Base-by-base conservation (phyloP, 2,329 filamentous ascomycete species). In the Xylaria sp. region DNA sequence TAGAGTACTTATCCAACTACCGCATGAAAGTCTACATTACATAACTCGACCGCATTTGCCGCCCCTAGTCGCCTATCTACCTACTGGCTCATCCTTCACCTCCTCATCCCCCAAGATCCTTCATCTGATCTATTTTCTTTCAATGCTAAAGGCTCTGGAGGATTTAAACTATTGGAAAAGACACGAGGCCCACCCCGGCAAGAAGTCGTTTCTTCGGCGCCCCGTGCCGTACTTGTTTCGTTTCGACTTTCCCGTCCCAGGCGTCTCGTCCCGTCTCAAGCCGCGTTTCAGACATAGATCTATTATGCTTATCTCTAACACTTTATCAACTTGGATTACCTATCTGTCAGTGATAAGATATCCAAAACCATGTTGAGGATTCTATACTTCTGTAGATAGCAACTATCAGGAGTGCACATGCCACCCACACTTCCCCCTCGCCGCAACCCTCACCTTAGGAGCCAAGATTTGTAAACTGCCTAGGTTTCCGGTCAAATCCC, bases 221-320 rank as follows among this genome's bases (percentile, higher is more conserved):
- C 31, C 36, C 44, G 26, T 51, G 26, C 51, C 59, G 46, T 66
- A n/a, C n/a, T 46, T 20, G 66, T 65, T 68, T 58, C 61, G 66
- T 61, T 65, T 68, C 40, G 51, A 65, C 42, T 36, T 28, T 56
- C 48, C 49, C 7, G 26, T 9, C 31, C 57, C 15, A 31, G 15
- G 13, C 26, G 26, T 33, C 26, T 53, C 26, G 26, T 53, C 23
- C 54, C 23, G 20, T 58, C 17, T 66, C 64, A 63, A 67, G 54
- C 64, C 63, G 67, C 59, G 63, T 69, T 69, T 69, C 67, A 69
- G 60, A 58, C 36, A 58, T 28, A 28, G 13, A n/a, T 38, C n/a
- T 33, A 10, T 33, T 44, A 51, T 59, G 42, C 66, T 60, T 65
- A 64, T 64, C 60, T 54, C 53, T 60, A 15, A 59, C 53, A n/a